Evolutionary conservation across 176 grass and related monocot genomes (phyloP).

Genomic region (Triticum aestivum): IWGSC_CS_RefSeq_v2.1 NC_057804.1:555027079-555027578

Average conservation of each 20-base stretch:
- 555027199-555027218: slow-evolving; percentile 1
- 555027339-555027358: slow-evolving; percentile 59
- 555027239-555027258: neutral
- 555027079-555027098: too few species aligned
- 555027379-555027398: neutral
- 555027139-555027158: too few species aligned
- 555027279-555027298: slow-evolving; percentile 92
- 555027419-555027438: neutral
- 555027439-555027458: neutral
- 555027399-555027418: neutral
- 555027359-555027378: slow-evolving; percentile 71
- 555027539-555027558: too few species aligned
- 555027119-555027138: too few species aligned
- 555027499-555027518: too few species aligned
- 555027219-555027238: too few species aligned
- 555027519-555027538: too few species aligned
- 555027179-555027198: neutral
- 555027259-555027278: rapidly evolving
- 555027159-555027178: too few species aligned
- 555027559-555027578: too few species aligned
- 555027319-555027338: slow-evolving; percentile 95
- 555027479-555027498: too few species aligned
- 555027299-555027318: slow-evolving; percentile 90
- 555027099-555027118: too few species aligned
- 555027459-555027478: too few species aligned